phyloP scores from a whole-genome alignment of 1,139 yeast species.

The Saccharomyces hybrid region DNA sequence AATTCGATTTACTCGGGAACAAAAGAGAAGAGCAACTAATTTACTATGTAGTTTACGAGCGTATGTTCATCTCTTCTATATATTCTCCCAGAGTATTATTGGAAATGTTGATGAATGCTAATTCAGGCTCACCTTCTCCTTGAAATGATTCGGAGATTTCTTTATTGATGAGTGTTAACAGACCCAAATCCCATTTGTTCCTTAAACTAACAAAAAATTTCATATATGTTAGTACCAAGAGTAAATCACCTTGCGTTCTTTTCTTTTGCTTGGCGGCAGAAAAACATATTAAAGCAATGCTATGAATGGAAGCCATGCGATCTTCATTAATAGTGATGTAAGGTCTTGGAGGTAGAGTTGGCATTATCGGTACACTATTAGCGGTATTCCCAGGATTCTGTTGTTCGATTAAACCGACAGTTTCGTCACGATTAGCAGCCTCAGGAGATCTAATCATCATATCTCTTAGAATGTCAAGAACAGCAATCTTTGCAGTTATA shows the following conservation, averaged over 20 bases:
- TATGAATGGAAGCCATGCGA: conserved; percentile 28
- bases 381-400: not conserved
- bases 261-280: conserved; percentile 7
- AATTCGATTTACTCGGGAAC: not conserved
- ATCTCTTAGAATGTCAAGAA: conserved; percentile 62
- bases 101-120: conserved; percentile 24
- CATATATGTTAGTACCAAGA: conserved; percentile 21
- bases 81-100: conserved; percentile 14
- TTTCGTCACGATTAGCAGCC: not conserved
- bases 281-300: conserved; percentile 20
- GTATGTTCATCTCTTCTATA: conserved; percentile 2
- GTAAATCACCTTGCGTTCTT: conserved; percentile 10
- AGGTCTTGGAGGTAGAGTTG: conserved; percentile 27
- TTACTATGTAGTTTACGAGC: not conserved
- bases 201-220: conserved; percentile 22
- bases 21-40: not conserved
- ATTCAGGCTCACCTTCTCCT: conserved; percentile 17
- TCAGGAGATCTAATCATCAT: conserved; percentile 36
- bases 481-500: conserved; percentile 48
- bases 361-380: conserved; percentile 5
- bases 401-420: not conserved
- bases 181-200: conserved; percentile 22
- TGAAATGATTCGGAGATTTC: conserved; percentile 10
- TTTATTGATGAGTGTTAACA: conserved; percentile 16
- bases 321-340: conserved; percentile 22